phyloP scores from a whole-genome alignment of 225 moss, liverwort and hornwort genomes.

The Marchantia polymorpha region DNA sequence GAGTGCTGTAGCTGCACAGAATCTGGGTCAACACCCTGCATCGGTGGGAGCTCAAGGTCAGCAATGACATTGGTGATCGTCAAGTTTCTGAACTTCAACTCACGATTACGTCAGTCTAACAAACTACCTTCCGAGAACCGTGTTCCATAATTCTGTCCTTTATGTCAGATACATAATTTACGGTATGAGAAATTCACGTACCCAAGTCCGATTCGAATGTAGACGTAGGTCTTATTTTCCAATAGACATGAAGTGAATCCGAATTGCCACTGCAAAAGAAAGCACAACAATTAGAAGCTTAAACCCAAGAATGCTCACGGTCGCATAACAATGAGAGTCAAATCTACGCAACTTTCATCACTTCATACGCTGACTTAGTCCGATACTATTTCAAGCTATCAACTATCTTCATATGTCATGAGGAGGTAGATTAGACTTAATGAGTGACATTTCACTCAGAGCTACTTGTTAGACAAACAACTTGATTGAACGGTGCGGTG shows the following conservation, averaged over 20 bases:
- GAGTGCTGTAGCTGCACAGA: constrained; percentile 70
- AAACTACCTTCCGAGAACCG: too few relatives aligned
- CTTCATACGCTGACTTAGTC: neutral
- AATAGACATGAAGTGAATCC: constrained; percentile 62
- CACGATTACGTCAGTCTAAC: too few relatives aligned
- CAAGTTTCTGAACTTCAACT: neutral
- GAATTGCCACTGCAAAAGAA: constrained; percentile 72
- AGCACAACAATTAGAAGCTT: neutral
- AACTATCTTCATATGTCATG: too few relatives aligned
- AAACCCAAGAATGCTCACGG: too few relatives aligned
- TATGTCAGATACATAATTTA: neutral
- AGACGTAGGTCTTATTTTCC: constrained; percentile 42
- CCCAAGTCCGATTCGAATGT: constrained; percentile 57
- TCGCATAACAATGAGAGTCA: too few relatives aligned
- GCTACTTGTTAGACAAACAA: too few relatives aligned
- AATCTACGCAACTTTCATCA: neutral
- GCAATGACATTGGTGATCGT: neutral
- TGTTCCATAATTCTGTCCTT: too few relatives aligned
- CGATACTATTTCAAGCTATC: neutral
- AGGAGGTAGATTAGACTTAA: too few relatives aligned
- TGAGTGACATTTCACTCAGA: too few relatives aligned
- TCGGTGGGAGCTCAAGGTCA: neutral
- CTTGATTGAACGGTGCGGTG: neutral
- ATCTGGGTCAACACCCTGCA: constrained; percentile 42
- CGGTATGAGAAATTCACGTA: constrained; percentile 18